phyloP scores from a whole-genome alignment of 2,329 filamentous ascomycete genomes.

The Diaporthe citri region DNA sequence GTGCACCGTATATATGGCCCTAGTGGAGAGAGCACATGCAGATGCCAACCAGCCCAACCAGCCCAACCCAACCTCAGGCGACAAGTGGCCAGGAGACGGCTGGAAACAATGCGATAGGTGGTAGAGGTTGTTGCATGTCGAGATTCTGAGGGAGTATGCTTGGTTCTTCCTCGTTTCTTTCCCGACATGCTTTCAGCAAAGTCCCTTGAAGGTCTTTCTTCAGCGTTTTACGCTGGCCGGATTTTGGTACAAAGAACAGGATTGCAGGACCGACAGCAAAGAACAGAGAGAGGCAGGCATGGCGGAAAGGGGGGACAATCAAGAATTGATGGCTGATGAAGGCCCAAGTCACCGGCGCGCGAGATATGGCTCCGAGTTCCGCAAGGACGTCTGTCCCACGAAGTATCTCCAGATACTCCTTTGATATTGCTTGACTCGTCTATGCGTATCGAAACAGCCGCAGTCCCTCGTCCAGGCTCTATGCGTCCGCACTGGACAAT shows the following conservation, averaged over 20 bases:
- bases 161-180: neutral
- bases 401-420: neutral
- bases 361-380: neutral
- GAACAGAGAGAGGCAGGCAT: neutral
- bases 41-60: neutral
- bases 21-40: neutral
- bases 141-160: no score
- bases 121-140: neutral
- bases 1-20: neutral
- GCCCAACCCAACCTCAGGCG: neutral
- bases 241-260: neutral
- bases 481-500: conserved; percentile 23
- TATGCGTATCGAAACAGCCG: conserved; percentile 45
- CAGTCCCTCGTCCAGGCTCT: conserved; percentile 30
- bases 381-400: neutral
- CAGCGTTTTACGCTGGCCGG: neutral
- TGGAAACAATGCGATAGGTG: neutral
- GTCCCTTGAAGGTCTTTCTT: no score
- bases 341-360: neutral
- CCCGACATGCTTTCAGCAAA: neutral
- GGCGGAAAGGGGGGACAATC: neutral
- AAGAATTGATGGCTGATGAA: neutral
- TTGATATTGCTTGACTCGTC: conserved; percentile 45
- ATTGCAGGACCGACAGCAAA: neutral
- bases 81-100: no score